These are phyloP conservation scores for Glycine latifolia DNA, from an alignment of 306 rosid genomes.

Conservation along the genomic window DNA sequence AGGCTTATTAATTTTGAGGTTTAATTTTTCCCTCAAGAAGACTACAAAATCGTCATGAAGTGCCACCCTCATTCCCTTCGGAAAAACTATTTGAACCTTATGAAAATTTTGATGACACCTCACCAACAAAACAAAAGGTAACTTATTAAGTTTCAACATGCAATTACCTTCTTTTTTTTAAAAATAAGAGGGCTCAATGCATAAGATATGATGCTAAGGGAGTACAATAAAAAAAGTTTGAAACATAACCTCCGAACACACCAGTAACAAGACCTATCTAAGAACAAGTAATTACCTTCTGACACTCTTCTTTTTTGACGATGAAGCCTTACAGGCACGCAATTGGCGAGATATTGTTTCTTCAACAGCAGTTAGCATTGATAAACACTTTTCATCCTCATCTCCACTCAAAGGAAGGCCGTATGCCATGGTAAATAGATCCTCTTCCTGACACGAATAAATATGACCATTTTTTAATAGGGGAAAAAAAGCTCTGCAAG, in stretches of 20 bases:
- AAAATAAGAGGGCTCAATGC: too few relatives aligned
- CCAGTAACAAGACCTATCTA: too few relatives aligned
- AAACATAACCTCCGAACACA: too few relatives aligned
- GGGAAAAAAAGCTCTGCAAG: background rate
- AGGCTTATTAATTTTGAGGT: too few relatives aligned
- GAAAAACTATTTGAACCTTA: conserved; percentile 22
- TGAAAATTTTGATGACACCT: conserved; percentile 11
- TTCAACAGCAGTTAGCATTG: conserved; percentile 90
- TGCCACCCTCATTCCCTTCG: background rate
- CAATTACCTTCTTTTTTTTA: conserved; percentile 60
- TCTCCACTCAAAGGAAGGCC: conserved; percentile 92
- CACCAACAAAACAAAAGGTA: conserved; percentile 24
- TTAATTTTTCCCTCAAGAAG: too few relatives aligned
- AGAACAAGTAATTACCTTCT: conserved; percentile 64
- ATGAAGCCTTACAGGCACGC: conserved; percentile 86
- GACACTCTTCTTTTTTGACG: conserved; percentile 65
- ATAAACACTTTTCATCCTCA: conserved; percentile 85
- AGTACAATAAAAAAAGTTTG: too few relatives aligned
- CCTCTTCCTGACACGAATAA: conserved; percentile 84
- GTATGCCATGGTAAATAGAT: conserved; percentile 85
- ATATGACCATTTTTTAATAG: conserved; percentile 28
- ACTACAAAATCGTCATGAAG: too few relatives aligned
- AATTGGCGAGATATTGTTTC: conserved; percentile 89
- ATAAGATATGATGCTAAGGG: too few relatives aligned
- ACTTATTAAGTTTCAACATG: conserved; percentile 39